A percentile compares a stretch with the other conserved stretches of the same genome.
Evolutionary conservation across 1,284 basidiomycete species (phyloP).

Genomic region (Ceratobasidium sp.): DNA sequence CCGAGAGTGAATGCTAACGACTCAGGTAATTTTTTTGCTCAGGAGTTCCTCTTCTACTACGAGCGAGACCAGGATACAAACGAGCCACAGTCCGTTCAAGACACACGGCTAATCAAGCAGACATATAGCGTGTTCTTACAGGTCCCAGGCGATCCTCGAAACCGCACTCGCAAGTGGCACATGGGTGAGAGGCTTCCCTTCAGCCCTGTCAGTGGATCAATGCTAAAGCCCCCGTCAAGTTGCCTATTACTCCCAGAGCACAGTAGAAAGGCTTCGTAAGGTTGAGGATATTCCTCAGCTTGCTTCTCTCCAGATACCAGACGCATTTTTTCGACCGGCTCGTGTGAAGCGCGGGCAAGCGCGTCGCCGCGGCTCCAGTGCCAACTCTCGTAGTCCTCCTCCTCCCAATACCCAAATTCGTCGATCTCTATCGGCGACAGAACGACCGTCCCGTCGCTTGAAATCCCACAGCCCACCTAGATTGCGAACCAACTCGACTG

Average conservation of each 20-base stretch:
- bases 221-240: constrained; percentile 14
- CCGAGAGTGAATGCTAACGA: background rate
- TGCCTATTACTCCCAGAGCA: constrained; percentile 35
- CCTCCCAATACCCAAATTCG: background rate
- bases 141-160: constrained; percentile 11
- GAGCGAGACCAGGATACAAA: constrained; percentile 38
- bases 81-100: constrained; percentile 27
- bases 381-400: constrained; percentile 3
- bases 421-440: background rate
- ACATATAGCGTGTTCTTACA: constrained; percentile 36
- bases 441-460: background rate
- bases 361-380: constrained; percentile 1
- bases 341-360: constrained; percentile 31
- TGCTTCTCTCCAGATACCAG: constrained; percentile 16
- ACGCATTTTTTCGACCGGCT: constrained; percentile 30
- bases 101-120: constrained; percentile 35
- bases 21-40: background rate
- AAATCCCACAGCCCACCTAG: background rate
- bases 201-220: background rate
- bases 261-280: constrained; percentile 24
- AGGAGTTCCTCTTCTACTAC: constrained; percentile 44
- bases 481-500: background rate
- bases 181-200: constrained; percentile 31
- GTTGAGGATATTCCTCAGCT: constrained; percentile 33
- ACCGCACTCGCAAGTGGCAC: constrained; percentile 39